phyloP scores from a whole-genome alignment of 1,284 basidiomycete species.

The Lignosus rhinocerotis region DNA sequence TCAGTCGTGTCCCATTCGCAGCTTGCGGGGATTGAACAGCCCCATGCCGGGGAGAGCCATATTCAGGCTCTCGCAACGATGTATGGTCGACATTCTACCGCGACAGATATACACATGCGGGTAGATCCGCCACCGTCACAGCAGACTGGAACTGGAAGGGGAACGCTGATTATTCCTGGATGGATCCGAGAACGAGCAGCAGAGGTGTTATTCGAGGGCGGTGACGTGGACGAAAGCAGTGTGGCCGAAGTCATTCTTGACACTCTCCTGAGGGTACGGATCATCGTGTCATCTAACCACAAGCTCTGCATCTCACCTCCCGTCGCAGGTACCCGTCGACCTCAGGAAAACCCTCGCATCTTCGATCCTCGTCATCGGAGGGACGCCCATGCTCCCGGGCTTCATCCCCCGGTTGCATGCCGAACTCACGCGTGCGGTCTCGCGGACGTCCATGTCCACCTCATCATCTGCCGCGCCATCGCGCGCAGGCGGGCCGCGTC shows the following conservation, averaged over 20 bases:
- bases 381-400: conserved; percentile 89
- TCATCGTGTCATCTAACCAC: background rate
- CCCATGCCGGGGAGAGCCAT: conserved; percentile 46
- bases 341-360: conserved; percentile 80
- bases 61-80: conserved; percentile 65
- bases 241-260: conserved; percentile 81
- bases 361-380: conserved; percentile 84
- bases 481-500: conserved; percentile 39
- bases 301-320: background rate
- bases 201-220: conserved; percentile 88
- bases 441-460: conserved; percentile 38
- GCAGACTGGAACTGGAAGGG: conserved; percentile 69
- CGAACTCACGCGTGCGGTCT: conserved; percentile 68
- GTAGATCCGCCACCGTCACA: conserved; percentile 66
- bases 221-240: conserved; percentile 84
- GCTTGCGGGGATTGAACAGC: conserved; percentile 24
- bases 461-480: conserved; percentile 32
- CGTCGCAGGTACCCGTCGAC: conserved; percentile 79
- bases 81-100: conserved; percentile 73
- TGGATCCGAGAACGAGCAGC: conserved; percentile 93
- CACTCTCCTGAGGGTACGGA: conserved; percentile 69
- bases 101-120: conserved; percentile 66
- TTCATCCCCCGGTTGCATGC: conserved; percentile 85
- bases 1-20: conserved; percentile 49
- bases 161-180: conserved; percentile 85